phyloP scores from a whole-genome alignment of 768 basidiomycete species.

The Agrocybe pediades region DNA sequence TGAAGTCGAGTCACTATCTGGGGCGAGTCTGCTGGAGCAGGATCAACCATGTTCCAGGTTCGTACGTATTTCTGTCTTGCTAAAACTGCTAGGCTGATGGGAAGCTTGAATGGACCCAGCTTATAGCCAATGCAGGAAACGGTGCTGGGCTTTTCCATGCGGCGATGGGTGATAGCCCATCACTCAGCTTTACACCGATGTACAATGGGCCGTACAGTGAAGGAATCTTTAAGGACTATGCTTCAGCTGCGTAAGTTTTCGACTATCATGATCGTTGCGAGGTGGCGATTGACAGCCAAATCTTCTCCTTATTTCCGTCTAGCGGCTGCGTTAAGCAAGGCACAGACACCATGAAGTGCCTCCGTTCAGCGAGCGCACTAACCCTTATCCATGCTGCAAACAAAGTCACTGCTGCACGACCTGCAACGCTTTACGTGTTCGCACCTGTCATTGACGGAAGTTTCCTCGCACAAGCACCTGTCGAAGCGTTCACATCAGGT shows the following conservation, averaged over 20 bases:
- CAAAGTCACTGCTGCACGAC: slow-evolving; percentile 27
- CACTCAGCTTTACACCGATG: slow-evolving; percentile 35
- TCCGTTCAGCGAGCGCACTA: slow-evolving; percentile 28
- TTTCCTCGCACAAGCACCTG: slow-evolving; percentile 35
- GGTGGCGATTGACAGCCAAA: neutral
- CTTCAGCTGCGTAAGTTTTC: slow-evolving; percentile 34
- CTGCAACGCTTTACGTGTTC: slow-evolving; percentile 37
- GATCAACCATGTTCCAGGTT: slow-evolving; percentile 41
- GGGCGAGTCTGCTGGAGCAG: slow-evolving; percentile 46
- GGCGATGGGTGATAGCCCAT: slow-evolving; percentile 46
- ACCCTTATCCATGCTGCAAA: slow-evolving; percentile 34
- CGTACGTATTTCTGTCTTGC: neutral
- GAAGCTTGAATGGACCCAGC: slow-evolving; percentile 29
- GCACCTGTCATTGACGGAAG: slow-evolving; percentile 38
- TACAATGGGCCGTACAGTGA: slow-evolving; percentile 35
- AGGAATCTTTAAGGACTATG: slow-evolving; percentile 35
- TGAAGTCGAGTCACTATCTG: slow-evolving; percentile 42
- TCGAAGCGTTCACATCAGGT: slow-evolving; percentile 39
- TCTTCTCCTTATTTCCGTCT: neutral
- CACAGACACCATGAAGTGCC: slow-evolving; percentile 30
- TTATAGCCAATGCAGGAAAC: slow-evolving; percentile 40
- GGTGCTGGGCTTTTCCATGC: slow-evolving; percentile 38
- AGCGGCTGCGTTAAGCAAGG: slow-evolving; percentile 28
- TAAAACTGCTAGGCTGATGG: too few relatives aligned
- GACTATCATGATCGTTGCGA: neutral